Conservation (phyloP, 495 filamentous ascomycete genomes). For the Penicillium lagena region DNA sequence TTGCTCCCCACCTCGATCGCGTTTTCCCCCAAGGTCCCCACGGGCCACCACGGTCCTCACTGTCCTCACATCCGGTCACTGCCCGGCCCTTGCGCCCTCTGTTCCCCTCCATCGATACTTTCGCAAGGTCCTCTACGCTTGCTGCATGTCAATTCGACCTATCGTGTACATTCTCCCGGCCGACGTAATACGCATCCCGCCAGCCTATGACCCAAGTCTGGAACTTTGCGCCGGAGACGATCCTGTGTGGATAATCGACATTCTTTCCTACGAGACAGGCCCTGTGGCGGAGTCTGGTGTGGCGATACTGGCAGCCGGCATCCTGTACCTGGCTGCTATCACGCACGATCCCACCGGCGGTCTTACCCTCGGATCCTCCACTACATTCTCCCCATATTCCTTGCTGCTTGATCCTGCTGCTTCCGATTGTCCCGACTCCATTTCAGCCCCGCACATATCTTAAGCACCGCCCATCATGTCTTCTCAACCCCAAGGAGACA, state of each 20-base stretch:
- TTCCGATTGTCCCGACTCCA: not conserved
- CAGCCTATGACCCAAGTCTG: conserved; percentile 12
- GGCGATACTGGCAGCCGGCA: not conserved
- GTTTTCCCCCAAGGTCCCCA: conserved; percentile 32
- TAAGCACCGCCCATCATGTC: conserved; percentile 26
- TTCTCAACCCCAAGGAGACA: conserved; percentile 25
- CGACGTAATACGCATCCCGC: conserved; percentile 2
- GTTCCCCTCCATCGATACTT: conserved; percentile 1
- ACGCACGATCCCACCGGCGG: conserved; percentile 8
- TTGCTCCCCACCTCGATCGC: conserved; percentile 13
- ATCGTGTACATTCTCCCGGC: not conserved
- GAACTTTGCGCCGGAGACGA: conserved; percentile 2
- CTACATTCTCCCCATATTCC: not conserved
- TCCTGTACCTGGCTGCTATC: conserved; percentile 7
- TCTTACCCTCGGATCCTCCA: conserved; percentile 7
- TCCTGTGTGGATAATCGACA: no score
- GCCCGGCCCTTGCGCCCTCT: not conserved
- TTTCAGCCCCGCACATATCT: conserved; percentile 1
- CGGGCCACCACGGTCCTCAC: conserved; percentile 29
- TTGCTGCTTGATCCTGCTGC: not conserved
- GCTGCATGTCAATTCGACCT: conserved; percentile 8
- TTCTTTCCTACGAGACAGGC: no score
- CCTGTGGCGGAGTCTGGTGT: not conserved
- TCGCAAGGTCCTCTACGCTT: conserved; percentile 18
- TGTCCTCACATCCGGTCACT: not conserved